These are phyloP conservation scores for Lycium ferocissimum DNA, from an alignment of 257 asterid genomes.

Conservation along the genomic window DNA sequence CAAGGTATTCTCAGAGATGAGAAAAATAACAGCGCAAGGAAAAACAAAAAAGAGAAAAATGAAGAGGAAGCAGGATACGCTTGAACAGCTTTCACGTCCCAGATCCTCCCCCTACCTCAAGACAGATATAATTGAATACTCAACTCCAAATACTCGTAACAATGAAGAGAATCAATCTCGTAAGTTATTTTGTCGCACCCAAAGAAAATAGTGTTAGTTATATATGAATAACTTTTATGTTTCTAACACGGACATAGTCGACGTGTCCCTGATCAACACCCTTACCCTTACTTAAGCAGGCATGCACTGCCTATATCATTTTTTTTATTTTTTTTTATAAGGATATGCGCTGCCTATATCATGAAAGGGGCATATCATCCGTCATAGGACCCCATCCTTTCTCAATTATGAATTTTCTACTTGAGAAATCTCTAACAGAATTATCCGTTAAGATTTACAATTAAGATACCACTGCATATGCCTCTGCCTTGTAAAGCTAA, in stretches of 20 bases:
- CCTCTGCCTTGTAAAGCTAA: neutral
- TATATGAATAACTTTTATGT: neutral
- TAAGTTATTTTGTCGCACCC: neutral
- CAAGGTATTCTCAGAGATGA: conserved; percentile 4
- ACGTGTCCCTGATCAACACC: neutral
- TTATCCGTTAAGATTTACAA: no score
- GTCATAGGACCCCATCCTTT: neutral
- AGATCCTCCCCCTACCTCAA: neutral
- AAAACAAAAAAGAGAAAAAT: neutral
- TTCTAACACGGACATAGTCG: neutral
- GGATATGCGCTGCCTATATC: neutral
- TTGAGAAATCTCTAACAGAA: neutral
- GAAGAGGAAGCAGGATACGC: neutral
- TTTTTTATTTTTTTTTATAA: no score
- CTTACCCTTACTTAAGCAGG: neutral
- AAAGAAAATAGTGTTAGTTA: neutral
- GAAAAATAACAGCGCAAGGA: neutral
- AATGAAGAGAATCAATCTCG: neutral
- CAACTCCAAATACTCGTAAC: neutral
- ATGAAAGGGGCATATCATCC: neutral
- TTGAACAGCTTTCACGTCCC: neutral
- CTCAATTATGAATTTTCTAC: neutral
- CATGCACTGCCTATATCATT: neutral
- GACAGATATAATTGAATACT: neutral
- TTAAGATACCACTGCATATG: neutral